Evolutionary conservation across 805 yeast genomes (phyloP).

Genomic region (Saccharomycopsis fodiens): DNA sequence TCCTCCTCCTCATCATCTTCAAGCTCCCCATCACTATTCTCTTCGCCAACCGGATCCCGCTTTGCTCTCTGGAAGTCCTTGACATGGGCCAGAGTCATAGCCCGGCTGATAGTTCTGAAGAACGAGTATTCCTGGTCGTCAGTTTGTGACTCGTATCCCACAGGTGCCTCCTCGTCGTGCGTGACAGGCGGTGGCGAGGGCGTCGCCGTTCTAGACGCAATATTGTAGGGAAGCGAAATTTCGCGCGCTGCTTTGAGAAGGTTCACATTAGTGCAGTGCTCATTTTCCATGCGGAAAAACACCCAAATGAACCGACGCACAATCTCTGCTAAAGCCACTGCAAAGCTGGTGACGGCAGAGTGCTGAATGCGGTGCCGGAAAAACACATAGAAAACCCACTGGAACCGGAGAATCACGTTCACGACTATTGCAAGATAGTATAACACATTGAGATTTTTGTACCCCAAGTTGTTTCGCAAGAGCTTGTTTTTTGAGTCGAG

Average conservation of each 20-base stretch:
- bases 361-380: constrained; percentile 75
- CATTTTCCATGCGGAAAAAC: constrained; percentile 90
- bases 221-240: constrained; percentile 72
- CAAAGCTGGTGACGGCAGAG: constrained; percentile 78
- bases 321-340: constrained; percentile 75
- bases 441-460: constrained; percentile 41
- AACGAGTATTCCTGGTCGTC: constrained; percentile 26
- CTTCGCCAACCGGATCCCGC: constrained; percentile 21
- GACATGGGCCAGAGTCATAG: constrained; percentile 69
- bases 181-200: neutral
- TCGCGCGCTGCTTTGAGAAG: constrained; percentile 84
- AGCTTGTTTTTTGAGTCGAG: constrained; percentile 46
- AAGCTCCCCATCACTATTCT: constrained; percentile 27
- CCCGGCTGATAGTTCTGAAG: constrained; percentile 40
- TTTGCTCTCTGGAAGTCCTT: constrained; percentile 72
- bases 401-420: constrained; percentile 73
- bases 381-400: constrained; percentile 86
- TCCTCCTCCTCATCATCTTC: constrained; percentile 23
- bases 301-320: constrained; percentile 85
- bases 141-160: constrained; percentile 23
- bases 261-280: constrained; percentile 85
- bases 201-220: constrained; percentile 20
- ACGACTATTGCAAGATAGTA: constrained; percentile 70
- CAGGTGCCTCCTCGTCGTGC: constrained; percentile 21
- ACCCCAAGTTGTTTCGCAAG: constrained; percentile 67